Conservation (phyloP, 352 stramenopile species). For the Phytophthora citrophthora region DNA sequence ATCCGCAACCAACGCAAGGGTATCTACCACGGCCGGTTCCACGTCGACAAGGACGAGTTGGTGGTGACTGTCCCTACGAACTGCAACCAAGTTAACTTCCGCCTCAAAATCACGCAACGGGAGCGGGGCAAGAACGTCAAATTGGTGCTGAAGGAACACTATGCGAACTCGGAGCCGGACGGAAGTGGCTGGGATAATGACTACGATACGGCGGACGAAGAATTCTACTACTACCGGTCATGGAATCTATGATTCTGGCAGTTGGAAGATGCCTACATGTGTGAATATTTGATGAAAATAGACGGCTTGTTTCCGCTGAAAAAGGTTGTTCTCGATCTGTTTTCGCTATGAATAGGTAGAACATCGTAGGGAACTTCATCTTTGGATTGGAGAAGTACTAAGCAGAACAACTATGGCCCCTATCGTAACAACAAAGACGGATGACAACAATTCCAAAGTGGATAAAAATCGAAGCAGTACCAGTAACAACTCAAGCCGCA, state of each 20-base stretch:
- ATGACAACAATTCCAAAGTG: slow-evolving; percentile 27
- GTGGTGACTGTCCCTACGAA: slow-evolving; percentile 73
- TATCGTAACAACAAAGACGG: slow-evolving; percentile 13
- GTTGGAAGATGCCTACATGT: slow-evolving; percentile 10
- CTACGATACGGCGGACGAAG: slow-evolving; percentile 75
- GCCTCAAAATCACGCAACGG: slow-evolving; percentile 54
- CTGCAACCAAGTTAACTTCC: slow-evolving; percentile 78
- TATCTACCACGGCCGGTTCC: slow-evolving; percentile 61
- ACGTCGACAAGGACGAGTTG: slow-evolving; percentile 69
- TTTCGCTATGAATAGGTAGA: slow-evolving; percentile 24
- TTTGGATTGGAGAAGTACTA: background rate
- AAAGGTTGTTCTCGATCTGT: slow-evolving; percentile 9
- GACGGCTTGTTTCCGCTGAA: slow-evolving; percentile 17
- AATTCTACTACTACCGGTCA: slow-evolving; percentile 79
- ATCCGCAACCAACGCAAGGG: slow-evolving; percentile 47
- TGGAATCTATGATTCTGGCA: slow-evolving; percentile 56
- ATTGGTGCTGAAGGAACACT: slow-evolving; percentile 74
- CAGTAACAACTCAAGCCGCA: slow-evolving; percentile 18
- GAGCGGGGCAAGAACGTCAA: slow-evolving; percentile 61
- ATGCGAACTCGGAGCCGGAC: slow-evolving; percentile 70
- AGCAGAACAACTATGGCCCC: slow-evolving; percentile 20
- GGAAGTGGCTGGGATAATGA: slow-evolving; percentile 69
- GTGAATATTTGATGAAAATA: slow-evolving; percentile 31
- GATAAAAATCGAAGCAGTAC: slow-evolving; percentile 7
- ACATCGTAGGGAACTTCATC: background rate